Evolutionary conservation across 345 rosid genomes (phyloP).

Genomic region (Balakata baccata): DNA sequence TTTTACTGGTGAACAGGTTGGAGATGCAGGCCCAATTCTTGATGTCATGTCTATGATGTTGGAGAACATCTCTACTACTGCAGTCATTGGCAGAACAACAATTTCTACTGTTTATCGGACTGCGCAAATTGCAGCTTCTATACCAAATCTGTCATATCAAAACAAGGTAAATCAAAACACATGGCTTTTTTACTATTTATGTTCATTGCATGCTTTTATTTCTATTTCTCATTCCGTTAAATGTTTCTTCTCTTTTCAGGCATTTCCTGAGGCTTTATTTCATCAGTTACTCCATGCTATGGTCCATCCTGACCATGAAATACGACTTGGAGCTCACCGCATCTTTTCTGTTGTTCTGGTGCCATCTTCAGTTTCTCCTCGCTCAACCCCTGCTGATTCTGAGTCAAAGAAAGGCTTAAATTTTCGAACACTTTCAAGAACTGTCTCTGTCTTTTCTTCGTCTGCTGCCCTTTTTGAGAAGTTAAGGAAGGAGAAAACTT

Average conservation of each 20-base stretch:
- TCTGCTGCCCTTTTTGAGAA: constrained; percentile 97
- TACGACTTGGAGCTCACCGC: constrained; percentile 85
- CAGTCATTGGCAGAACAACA: constrained; percentile 73
- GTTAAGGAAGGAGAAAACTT: constrained; percentile 57
- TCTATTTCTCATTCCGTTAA: constrained; percentile 3
- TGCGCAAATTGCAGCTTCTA: constrained; percentile 80
- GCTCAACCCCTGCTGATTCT: constrained; percentile 40
- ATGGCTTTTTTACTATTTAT: constrained; percentile 8
- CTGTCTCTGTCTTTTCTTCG: constrained; percentile 94
- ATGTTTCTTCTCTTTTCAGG: constrained; percentile 40
- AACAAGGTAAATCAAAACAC: constrained; percentile 54
- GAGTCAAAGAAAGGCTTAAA: constrained; percentile 50
- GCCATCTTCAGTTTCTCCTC: constrained; percentile 78
- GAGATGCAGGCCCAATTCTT: constrained; percentile 92
- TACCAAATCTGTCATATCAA: constrained; percentile 77
- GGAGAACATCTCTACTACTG: constrained; percentile 78
- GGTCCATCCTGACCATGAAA: constrained; percentile 95
- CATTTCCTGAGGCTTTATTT: constrained; percentile 92
- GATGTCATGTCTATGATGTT: constrained; percentile 85
- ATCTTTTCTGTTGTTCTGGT: constrained; percentile 93
- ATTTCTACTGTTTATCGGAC: constrained; percentile 79
- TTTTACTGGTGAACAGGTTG: constrained; percentile 52
- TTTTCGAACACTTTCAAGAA: constrained; percentile 83
- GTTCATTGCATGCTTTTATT: constrained; percentile 9
- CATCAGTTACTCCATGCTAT: constrained; percentile 89